Percentiles rank a stretch among this genome's conserved stretches.
Evolutionary conservation across 2,329 filamentous ascomycete genomes (phyloP).

Genomic region (Aspergillus costaricaensis): DNA sequence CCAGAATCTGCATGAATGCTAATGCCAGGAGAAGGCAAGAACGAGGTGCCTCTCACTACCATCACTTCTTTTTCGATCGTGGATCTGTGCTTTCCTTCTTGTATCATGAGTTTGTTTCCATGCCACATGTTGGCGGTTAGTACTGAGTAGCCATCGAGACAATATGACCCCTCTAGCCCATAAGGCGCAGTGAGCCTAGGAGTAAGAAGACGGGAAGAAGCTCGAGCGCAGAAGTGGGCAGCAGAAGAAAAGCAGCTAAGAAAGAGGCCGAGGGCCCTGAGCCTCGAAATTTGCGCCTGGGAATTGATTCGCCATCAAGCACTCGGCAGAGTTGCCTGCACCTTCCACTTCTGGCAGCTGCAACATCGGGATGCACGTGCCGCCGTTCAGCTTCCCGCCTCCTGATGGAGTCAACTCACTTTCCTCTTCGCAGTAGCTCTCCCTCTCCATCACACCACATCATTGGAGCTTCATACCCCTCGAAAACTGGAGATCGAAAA

Average conservation of each 20-base stretch:
- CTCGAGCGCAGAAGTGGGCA: background rate
- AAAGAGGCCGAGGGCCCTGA: background rate
- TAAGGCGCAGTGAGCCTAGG: background rate
- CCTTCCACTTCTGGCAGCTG: background rate
- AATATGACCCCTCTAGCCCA: background rate
- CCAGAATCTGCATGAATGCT: background rate
- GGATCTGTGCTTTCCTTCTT: background rate
- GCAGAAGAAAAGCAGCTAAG: background rate
- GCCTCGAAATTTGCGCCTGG: background rate
- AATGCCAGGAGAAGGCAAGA: background rate
- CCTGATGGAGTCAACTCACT: no score
- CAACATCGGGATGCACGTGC: conserved; percentile 7
- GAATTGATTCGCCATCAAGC: background rate
- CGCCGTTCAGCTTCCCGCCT: background rate
- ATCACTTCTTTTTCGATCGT: background rate
- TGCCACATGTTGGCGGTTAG: no score
- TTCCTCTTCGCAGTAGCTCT: no score
- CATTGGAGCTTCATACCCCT: background rate
- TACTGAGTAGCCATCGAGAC: background rate
- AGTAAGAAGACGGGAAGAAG: background rate
- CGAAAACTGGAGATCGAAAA: background rate
- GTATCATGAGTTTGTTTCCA: background rate
- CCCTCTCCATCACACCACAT: no score
- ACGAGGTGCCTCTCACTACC: background rate
- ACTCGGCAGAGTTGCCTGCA: conserved; percentile 16